Evolutionary conservation across 73 alveolate species (phyloP), one percentile per base, ranked within the genome.

Genomic region (Paramecium octaurelia): DNA sequence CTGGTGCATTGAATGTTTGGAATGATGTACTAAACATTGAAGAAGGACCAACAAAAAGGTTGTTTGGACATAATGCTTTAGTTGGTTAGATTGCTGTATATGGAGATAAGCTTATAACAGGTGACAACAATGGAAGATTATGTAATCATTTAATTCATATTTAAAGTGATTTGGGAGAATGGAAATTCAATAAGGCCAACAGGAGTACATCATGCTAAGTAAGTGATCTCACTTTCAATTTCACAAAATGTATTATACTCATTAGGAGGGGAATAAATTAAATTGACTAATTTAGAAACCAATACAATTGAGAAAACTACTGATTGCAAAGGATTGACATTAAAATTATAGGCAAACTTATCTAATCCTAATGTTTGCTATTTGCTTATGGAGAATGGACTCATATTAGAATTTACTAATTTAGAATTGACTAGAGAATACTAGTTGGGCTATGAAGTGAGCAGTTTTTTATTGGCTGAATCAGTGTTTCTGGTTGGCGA

Each of bases 51-150:
- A 69, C 69, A 24, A 0, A 77, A 14, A 20, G 86, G 29, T 70
- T 71, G 3, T 24, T 27, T 68, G 94, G 94, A n/a, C 94, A 89
- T 73, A 70, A 44, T 50, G 84, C 69, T 12, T 38, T 46, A 21
- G 92, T 89, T 2, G 75, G 64, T 18, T 44, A 40, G 10, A 70
- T 89, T 12, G 35, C 6, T 11, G 34, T 89, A 12, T 18, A 35
- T 70, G 75, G 70, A 20, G 48, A 83, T 21, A 24, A 40, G 73
- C 18, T 73, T n/a, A 24, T 89, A 14, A 59, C 94, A n/a, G 86
- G 92, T 40, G 94, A 89, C 35, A 71, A 70, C 21, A 89, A 89
- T 89, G 94, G 94, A 73, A 89, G 84, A 71, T 58, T 89, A 36
- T 70, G 94, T 89, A 89, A 27, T 10, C 8, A 42, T 12, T 60